A percentile compares a stretch with the other conserved stretches of the same genome.
Conservation (phyloP, 495 filamentous ascomycete genomes). For the Penicillium canescens region DNA sequence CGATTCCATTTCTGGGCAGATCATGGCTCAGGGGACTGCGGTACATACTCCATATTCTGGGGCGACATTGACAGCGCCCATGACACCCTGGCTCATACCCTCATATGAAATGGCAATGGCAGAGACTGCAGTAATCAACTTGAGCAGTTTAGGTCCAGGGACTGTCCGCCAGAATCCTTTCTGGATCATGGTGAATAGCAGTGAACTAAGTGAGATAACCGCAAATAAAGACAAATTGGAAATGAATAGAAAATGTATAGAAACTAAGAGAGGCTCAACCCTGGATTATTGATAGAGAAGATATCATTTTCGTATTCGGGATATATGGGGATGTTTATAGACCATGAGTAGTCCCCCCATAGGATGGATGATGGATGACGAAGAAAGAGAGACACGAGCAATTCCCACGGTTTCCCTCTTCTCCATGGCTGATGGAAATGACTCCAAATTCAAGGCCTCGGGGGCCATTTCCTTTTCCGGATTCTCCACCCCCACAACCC, state of each 20-base stretch:
- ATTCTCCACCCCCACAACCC: conserved; percentile 1
- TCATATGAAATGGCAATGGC: conserved; percentile 44
- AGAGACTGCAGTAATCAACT: conserved; percentile 51
- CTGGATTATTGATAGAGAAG: neutral
- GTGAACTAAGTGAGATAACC: neutral
- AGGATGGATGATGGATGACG: neutral
- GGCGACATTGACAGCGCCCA: conserved; percentile 58
- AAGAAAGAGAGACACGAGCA: neutral
- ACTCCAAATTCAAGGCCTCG: conserved; percentile 3
- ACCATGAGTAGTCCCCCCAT: neutral
- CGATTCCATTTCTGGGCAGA: neutral
- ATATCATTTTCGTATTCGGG: conserved; percentile 3
- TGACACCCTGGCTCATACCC: conserved; percentile 56
- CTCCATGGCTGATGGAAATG: neutral
- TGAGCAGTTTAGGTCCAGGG: conserved; percentile 32
- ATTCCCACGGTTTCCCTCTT: neutral
- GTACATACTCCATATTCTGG: conserved; percentile 43
- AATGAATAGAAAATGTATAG: neutral
- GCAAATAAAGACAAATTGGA: neutral
- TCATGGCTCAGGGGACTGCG: conserved; percentile 4
- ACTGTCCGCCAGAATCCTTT: conserved; percentile 8
- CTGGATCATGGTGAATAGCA: conserved; percentile 6
- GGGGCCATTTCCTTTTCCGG: neutral
- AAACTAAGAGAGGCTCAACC: conserved; percentile 4
- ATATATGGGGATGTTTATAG: conserved; percentile 11